Conservation (phyloP, 2,329 filamentous ascomycete species). For the Albophoma yamanashiensis region DNA sequence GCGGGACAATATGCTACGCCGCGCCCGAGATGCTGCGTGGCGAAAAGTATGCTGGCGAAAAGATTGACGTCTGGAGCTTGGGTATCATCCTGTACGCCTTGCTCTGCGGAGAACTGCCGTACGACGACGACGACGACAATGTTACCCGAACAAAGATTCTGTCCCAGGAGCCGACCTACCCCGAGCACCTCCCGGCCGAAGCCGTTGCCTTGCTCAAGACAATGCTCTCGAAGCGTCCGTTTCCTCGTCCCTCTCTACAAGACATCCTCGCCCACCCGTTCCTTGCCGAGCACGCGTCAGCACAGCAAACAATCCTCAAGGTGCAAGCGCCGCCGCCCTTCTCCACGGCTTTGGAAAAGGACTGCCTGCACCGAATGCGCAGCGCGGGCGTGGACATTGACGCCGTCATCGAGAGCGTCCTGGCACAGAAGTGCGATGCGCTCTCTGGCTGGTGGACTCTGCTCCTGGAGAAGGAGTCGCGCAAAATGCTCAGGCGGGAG, state of each 20-base stretch:
- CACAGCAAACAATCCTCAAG: constrained; percentile 83
- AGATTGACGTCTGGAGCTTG: constrained; percentile 93
- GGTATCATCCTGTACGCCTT: constrained; percentile 79
- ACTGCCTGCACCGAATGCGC: constrained; percentile 84
- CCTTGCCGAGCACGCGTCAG: constrained; percentile 72
- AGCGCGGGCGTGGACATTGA: constrained; percentile 92
- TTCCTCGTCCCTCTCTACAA: constrained; percentile 68
- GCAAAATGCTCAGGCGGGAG: constrained; percentile 72
- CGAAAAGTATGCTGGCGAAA: constrained; percentile 95
- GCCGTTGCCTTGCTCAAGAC: constrained; percentile 66
- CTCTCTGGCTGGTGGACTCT: constrained; percentile 95
- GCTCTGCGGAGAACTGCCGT: constrained; percentile 77
- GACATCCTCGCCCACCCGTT: constrained; percentile 87
- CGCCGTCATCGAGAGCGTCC: constrained; percentile 84
- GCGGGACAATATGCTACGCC: constrained; percentile 94
- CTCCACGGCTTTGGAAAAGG: constrained; percentile 76
- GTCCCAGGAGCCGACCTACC: constrained; percentile 74
- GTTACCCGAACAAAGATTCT: constrained; percentile 79
- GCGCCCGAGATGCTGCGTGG: constrained; percentile 98
- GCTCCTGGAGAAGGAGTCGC: constrained; percentile 85
- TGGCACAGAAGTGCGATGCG: constrained; percentile 80
- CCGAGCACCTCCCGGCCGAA: constrained; percentile 66
- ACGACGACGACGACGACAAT: constrained; percentile 90
- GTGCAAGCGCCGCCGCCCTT: constrained; percentile 74
- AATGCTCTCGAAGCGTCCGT: constrained; percentile 82